A percentile compares a stretch with the other conserved stretches of the same genome.
Conservation (phyloP, 2,329 filamentous ascomycete genomes). For the Curvularia hawaiiensis region DNA sequence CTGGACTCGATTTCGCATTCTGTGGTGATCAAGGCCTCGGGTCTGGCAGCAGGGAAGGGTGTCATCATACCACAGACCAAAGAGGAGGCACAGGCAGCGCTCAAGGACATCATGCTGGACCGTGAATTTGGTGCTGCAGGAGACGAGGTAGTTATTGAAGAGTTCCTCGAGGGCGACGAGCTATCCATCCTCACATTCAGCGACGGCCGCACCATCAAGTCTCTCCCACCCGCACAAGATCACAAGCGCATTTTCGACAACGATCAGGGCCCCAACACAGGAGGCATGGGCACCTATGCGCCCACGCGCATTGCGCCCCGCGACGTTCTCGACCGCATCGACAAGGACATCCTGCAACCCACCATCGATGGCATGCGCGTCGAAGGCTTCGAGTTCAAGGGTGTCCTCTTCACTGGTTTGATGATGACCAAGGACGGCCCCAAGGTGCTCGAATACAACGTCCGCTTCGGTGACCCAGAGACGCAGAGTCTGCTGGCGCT, state of each 20-base stretch:
- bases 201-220: slow-evolving; percentile 83
- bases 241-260: slow-evolving; percentile 95
- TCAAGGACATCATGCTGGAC: slow-evolving; percentile 89
- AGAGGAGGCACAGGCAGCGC: slow-evolving; percentile 78
- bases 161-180: slow-evolving; percentile 90
- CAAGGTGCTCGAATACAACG: slow-evolving; percentile 90
- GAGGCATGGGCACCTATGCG: slow-evolving; percentile 97
- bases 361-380: slow-evolving; percentile 86
- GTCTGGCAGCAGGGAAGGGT: slow-evolving; percentile 92
- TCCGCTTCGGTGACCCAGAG: slow-evolving; percentile 90
- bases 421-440: slow-evolving; percentile 87
- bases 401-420: slow-evolving; percentile 84
- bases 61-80: slow-evolving; percentile 86
- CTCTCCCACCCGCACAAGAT: slow-evolving; percentile 89
- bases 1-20: slow-evolving; percentile 53
- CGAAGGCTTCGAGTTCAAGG: slow-evolving; percentile 64
- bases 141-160: slow-evolving; percentile 92
- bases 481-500: slow-evolving; percentile 85
- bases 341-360: slow-evolving; percentile 83
- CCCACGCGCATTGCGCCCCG: slow-evolving; percentile 62
- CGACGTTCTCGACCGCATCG: slow-evolving; percentile 76
- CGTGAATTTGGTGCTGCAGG: slow-evolving; percentile 86
- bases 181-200: slow-evolving; percentile 89
- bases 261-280: slow-evolving; percentile 90
- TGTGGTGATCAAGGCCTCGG: slow-evolving; percentile 87